phyloP scores from a whole-genome alignment of 352 stramenopile species.

The Globisporangium middletonii region DNA sequence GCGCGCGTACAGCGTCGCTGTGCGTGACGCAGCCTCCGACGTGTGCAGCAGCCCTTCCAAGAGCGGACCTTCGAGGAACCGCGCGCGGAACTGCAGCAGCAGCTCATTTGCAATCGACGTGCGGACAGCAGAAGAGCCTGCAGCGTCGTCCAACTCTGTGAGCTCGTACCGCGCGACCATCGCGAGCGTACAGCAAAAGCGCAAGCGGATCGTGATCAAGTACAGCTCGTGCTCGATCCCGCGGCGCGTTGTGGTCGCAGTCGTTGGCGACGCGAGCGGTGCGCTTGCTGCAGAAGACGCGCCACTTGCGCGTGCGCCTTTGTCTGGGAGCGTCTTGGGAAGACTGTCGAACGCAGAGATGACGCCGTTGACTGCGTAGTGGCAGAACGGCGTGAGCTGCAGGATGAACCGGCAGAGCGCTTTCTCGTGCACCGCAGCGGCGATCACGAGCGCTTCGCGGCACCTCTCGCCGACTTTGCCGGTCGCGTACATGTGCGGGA shows the following conservation, averaged over 20 bases:
- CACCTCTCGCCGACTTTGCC: slow-evolving; percentile 81
- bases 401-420: slow-evolving; percentile 79
- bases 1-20: slow-evolving; percentile 64
- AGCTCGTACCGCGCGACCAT: slow-evolving; percentile 80
- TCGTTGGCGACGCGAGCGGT: background rate
- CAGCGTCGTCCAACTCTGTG: slow-evolving; percentile 37
- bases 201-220: slow-evolving; percentile 53
- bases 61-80: slow-evolving; percentile 65
- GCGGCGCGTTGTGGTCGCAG: slow-evolving; percentile 5
- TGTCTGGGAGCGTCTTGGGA: slow-evolving; percentile 54
- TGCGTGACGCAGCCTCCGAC: slow-evolving; percentile 57
- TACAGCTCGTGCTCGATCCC: slow-evolving; percentile 48
- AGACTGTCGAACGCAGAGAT: slow-evolving; percentile 77
- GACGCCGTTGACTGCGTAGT: slow-evolving; percentile 81
- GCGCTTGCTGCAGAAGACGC: slow-evolving; percentile 11
- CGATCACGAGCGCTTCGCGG: slow-evolving; percentile 77
- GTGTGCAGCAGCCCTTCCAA: slow-evolving; percentile 64
- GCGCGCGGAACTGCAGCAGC: slow-evolving; percentile 56
- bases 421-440: slow-evolving; percentile 65
- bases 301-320: background rate
- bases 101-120: slow-evolving; percentile 75
- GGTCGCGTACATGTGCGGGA: slow-evolving; percentile 82
- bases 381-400: slow-evolving; percentile 81
- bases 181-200: slow-evolving; percentile 77
- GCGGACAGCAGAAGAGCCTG: slow-evolving; percentile 27